Conservation (phyloP, 148 eudicot species). For the Pharnaceum exiguum region DNA sequence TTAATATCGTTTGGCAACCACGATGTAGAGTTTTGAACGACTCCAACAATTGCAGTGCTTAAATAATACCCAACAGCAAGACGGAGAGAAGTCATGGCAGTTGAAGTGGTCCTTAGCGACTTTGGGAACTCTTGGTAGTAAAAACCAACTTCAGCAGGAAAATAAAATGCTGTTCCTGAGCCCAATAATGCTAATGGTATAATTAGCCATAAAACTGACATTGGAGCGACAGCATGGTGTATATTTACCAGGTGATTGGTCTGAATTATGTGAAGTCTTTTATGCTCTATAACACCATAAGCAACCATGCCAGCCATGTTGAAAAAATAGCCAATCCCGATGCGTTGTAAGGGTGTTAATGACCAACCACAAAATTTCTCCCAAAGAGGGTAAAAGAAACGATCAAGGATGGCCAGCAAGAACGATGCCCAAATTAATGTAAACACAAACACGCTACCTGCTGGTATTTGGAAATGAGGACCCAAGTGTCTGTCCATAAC, state of each 20-base stretch:
- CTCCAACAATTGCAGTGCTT: conserved; percentile 14
- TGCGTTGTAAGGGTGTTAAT: conserved; percentile 20
- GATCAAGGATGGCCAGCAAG: conserved; percentile 17
- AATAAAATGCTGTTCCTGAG: conserved; percentile 7
- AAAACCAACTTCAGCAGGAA: conserved; percentile 17
- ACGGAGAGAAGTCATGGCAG: conserved; percentile 2
- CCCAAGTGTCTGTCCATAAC: conserved; percentile 31
- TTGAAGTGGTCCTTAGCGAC: conserved; percentile 13
- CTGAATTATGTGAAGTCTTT: conserved; percentile 15
- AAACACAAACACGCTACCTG: conserved; percentile 21
- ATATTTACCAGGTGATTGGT: not conserved
- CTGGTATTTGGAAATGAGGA: conserved; percentile 23
- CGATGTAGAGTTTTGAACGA: conserved; percentile 11
- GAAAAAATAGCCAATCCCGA: conserved; percentile 27
- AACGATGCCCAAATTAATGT: conserved; percentile 14
- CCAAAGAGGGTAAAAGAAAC: conserved; percentile 17
- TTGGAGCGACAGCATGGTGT: conserved; percentile 1
- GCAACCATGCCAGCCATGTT: conserved; percentile 15
- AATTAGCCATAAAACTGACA: conserved; percentile 9
- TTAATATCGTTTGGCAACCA: conserved; percentile 44
- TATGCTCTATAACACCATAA: conserved; percentile 30
- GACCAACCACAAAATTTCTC: conserved; percentile 3
- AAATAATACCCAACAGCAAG: conserved; percentile 25
- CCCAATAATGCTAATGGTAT: conserved; percentile 8
- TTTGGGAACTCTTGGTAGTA: conserved; percentile 43